These are phyloP conservation scores for Cyclotella kingstonii DNA, from an alignment of 108 stramenopile genomes.

Conservation along the genomic window DNA sequence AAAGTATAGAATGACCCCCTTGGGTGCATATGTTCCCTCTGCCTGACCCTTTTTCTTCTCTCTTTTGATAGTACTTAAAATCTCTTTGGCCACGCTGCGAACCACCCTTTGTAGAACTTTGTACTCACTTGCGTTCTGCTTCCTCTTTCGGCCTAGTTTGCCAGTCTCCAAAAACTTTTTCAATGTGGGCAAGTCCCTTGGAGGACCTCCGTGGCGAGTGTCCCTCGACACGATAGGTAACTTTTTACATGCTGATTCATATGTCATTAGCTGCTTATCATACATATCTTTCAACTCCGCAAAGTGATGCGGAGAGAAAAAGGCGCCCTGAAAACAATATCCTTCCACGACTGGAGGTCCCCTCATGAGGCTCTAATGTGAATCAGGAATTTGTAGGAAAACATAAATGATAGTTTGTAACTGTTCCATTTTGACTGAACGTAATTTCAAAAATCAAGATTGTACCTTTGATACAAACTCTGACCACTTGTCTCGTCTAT, in stretches of 20 bases:
- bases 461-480: constrained; percentile 24
- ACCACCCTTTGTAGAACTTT: constrained; percentile 39
- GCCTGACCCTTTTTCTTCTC: constrained; percentile 36
- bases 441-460: neutral
- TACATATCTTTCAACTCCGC: constrained; percentile 55
- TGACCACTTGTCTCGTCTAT: constrained; percentile 37
- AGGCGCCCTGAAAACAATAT: constrained; percentile 65
- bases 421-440: too few relatives aligned
- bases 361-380: constrained; percentile 2
- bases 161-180: constrained; percentile 62
- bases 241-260: constrained; percentile 55
- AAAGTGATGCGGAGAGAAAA: constrained; percentile 68
- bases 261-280: constrained; percentile 37
- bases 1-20: constrained; percentile 74
- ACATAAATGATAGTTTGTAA: neutral
- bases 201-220: constrained; percentile 40
- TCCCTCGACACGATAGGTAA: constrained; percentile 29
- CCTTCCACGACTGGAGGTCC: constrained; percentile 45
- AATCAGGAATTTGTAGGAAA: neutral
- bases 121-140: constrained; percentile 29
- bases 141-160: constrained; percentile 44
- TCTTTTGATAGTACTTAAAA: constrained; percentile 26
- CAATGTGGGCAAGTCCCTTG: constrained; percentile 54
- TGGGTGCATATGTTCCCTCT: constrained; percentile 41
- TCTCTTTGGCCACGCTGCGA: constrained; percentile 29